Evolutionary conservation across 345 rosid species (phyloP), one percentile per base, ranked within the genome.

Genomic region (Rhizophora mangle): DNA sequence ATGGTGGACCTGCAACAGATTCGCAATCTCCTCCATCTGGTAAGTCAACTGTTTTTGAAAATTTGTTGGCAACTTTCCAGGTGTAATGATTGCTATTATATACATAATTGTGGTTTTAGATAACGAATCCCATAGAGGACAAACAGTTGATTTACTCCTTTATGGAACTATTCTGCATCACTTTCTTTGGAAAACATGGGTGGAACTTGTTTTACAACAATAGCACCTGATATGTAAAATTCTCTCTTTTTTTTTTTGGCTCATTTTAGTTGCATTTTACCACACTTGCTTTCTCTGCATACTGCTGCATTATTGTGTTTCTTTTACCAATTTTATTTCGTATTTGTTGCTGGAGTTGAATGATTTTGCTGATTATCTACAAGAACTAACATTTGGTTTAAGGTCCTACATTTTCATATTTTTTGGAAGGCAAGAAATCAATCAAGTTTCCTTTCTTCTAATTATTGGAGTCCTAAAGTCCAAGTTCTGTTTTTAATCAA

Each of bases 11-110:
- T 32, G 46, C 81, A 62, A 60, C 86, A 55, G 73, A 77, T 82
- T 57, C 79, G 27, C 73, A 53, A 43, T 72, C 84, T 73, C 75
- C 89, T 58, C 54, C 20, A 47, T 80, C 91, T 62, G 96, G 97
- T 95, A 82, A 76, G 68, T 20, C 68, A 32, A 34, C n/a, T 10
- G 63, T 52, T 52, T 36, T 74, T 55, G 63, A 57, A 62, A 73
- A 51, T 58, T 67, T 58, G 18, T 27, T 43, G 49, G 49, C 57
- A 47, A 26, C 46, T 24, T 59, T 43, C 63, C 20, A 63, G 72
- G 55, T 43, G 37, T 20, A 51, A 67, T 9, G 56, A 37, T 46
- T 34, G 8, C 62, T 7, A 31, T 58, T 32, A 4, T 52, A 30
- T 54, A 63, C 57, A 32, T 58, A 58, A 18, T 36, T 4, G 0